Evolutionary conservation across 495 filamentous ascomycete genomes (phyloP).

Genomic region (Ramalina peruviana): DNA sequence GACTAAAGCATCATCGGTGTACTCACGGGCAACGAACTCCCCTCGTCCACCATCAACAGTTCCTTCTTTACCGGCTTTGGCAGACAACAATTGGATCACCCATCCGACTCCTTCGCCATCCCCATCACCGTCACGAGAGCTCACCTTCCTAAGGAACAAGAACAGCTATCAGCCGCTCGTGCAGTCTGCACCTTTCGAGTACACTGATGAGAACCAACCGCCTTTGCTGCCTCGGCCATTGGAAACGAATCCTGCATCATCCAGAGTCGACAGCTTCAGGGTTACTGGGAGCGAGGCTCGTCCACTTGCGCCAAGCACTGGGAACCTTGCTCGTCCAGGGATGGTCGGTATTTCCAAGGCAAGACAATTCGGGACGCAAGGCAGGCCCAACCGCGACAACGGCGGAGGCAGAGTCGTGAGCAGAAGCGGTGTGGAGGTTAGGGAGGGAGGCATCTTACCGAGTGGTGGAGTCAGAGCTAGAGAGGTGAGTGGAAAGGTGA

Average conservation of each 20-base stretch:
- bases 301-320: conserved; percentile 10
- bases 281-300: conserved; percentile 10
- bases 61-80: conserved; percentile 17
- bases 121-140: conserved; percentile 28
- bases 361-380: conserved; percentile 6
- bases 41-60: conserved; percentile 22
- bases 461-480: conserved; percentile 34
- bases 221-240: conserved; percentile 25
- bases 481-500: conserved; percentile 72
- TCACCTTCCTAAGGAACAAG: conserved; percentile 31
- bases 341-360: conserved; percentile 11
- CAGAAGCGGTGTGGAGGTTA: conserved; percentile 21
- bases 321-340: conserved; percentile 16
- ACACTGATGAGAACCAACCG: conserved; percentile 20
- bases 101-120: conserved; percentile 41
- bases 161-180: conserved; percentile 29
- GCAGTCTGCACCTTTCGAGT: conserved; percentile 25
- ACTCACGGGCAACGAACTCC: conserved; percentile 10
- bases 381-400: conserved; percentile 7
- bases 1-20: conserved; percentile 14
- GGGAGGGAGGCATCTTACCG: conserved; percentile 32
- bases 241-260: conserved; percentile 38
- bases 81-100: conserved; percentile 46
- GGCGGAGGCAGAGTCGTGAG: conserved; percentile 16
- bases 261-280: conserved; percentile 14